These are phyloP conservation scores for Macrocystidia cucumis DNA, from an alignment of 1,284 basidiomycete species.

Conservation along the genomic window DNA sequence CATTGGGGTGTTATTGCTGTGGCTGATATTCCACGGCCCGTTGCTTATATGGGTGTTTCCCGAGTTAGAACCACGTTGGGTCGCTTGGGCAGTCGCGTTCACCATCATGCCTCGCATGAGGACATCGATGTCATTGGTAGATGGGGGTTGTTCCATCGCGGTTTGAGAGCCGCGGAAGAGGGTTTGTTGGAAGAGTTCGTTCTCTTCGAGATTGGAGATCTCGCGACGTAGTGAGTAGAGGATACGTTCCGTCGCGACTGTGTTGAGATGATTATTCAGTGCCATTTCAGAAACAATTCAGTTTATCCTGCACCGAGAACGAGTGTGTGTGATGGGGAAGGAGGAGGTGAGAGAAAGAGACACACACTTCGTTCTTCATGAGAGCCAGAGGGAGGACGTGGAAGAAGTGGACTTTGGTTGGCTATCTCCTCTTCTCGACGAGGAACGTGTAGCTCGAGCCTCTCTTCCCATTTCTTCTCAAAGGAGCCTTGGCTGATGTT, in stretches of 20 bases:
- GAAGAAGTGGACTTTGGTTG: slow-evolving; percentile 31
- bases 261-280: too few species aligned
- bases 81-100: slow-evolving; percentile 9
- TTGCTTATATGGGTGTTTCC: slow-evolving; percentile 13
- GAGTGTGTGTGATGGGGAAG: too few species aligned
- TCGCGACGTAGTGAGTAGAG: slow-evolving; percentile 41
- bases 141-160: slow-evolving; percentile 40
- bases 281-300: too few species aligned
- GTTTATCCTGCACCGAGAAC: too few species aligned
- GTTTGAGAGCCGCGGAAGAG: slow-evolving; percentile 48
- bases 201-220: slow-evolving; percentile 52
- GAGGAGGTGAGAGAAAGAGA: too few species aligned
- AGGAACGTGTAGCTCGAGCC: slow-evolving; percentile 32
- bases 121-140: slow-evolving; percentile 48
- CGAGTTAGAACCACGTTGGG: slow-evolving; percentile 4
- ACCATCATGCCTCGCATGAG: slow-evolving; percentile 62
- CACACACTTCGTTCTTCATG: slow-evolving; percentile 36
- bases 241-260: too few species aligned
- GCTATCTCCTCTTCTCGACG: slow-evolving; percentile 37
- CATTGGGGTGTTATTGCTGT: slow-evolving; percentile 14
- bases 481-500: slow-evolving; percentile 42
- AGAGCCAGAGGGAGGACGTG: slow-evolving; percentile 20
- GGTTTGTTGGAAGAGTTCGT: slow-evolving; percentile 56
- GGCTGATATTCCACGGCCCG: slow-evolving; percentile 24
- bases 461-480: slow-evolving; percentile 41